These are phyloP conservation scores for Herpetomonas samuelpessoai DNA, from an alignment of 208 protist genomes.

Conservation along the genomic window DNA sequence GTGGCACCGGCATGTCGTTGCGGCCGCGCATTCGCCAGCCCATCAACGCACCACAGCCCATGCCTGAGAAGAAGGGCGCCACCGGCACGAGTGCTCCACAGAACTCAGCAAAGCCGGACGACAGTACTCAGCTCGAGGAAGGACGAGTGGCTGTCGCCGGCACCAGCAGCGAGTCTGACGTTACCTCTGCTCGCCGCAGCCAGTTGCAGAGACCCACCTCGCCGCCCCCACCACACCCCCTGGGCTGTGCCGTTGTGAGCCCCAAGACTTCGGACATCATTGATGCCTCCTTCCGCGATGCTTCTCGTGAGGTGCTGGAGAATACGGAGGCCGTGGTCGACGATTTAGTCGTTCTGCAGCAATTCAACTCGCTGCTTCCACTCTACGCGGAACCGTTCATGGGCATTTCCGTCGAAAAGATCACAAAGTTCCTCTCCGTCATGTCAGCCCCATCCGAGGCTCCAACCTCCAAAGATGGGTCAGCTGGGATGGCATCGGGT, in stretches of 20 bases:
- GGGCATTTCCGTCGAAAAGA: constrained; percentile 10
- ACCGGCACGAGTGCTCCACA: no score
- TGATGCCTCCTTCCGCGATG: neutral
- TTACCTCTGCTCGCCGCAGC: neutral
- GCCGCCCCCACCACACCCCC: neutral
- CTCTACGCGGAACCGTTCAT: constrained; percentile 41
- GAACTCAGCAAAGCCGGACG: no score
- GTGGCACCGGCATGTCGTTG: neutral
- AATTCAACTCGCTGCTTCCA: constrained; percentile 27
- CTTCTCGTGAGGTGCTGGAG: neutral
- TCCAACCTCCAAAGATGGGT: constrained; percentile 1
- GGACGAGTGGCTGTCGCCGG: neutral
- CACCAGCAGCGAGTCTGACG: neutral
- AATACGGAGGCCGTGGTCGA: neutral
- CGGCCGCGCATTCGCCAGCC: neutral
- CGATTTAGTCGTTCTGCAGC: constrained; percentile 9
- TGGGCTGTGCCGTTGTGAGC: neutral
- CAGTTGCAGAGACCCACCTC: neutral
- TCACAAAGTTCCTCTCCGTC: constrained; percentile 26
- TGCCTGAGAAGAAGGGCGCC: no score
- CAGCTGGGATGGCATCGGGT: neutral
- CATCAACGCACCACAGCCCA: neutral
- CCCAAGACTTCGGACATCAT: neutral
- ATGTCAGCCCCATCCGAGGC: constrained; percentile 4
- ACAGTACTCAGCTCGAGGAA: no score